A percentile compares a stretch with the other conserved stretches of the same genome.
Conservation (phyloP, 208 protist species). For the Novymonas esmeraldas region DNA sequence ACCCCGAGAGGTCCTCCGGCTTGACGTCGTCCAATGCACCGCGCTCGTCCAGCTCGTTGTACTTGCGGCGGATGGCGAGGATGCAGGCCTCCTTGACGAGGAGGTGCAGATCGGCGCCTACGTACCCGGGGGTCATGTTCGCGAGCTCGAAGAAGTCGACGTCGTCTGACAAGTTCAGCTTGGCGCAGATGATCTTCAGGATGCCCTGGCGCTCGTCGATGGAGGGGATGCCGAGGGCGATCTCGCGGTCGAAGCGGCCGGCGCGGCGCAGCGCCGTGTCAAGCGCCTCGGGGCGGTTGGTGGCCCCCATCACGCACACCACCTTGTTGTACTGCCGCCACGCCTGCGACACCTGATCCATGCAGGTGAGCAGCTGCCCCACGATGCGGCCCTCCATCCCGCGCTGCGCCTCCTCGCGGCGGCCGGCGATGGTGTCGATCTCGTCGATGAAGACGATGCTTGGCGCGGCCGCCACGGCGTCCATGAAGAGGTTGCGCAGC, state of each 20-base stretch:
- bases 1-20: constrained; percentile 56
- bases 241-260: constrained; percentile 98
- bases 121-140: constrained; percentile 96
- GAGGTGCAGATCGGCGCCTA: constrained; percentile 97
- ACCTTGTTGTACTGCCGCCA: constrained; percentile 90
- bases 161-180: constrained; percentile 80
- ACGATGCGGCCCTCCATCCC: constrained; percentile 99
- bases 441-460: constrained; percentile 99
- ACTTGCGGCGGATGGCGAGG: constrained; percentile 87
- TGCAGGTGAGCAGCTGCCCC: constrained; percentile 98
- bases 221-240: constrained; percentile 96
- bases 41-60: constrained; percentile 60
- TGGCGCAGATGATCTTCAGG: constrained; percentile 81
- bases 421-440: constrained; percentile 96
- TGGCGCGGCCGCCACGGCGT: constrained; percentile 93
- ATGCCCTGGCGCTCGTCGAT: constrained; percentile 91
- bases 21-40: constrained; percentile 23
- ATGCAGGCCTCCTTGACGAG: constrained; percentile 95
- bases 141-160: constrained; percentile 96
- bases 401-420: constrained; percentile 94
- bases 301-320: constrained; percentile 96
- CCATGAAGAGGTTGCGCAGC: constrained; percentile 96
- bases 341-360: constrained; percentile 95
- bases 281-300: constrained; percentile 96
- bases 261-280: constrained; percentile 96